Evolutionary conservation across 257 asterid genomes (phyloP).

Genomic region (Leonotis leonurus): DNA sequence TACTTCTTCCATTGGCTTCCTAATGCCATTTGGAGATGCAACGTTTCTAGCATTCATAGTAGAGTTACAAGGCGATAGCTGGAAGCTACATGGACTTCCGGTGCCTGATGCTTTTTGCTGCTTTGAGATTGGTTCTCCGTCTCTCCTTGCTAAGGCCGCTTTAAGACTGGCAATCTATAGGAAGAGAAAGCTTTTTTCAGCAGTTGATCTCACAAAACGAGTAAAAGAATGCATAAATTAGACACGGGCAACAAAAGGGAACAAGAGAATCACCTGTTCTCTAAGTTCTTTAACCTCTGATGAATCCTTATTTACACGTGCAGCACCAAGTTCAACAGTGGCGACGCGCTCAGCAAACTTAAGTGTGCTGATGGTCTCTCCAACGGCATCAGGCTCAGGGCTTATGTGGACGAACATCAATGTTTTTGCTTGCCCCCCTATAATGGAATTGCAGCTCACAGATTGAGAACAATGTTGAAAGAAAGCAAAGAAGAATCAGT

Average conservation of each 20-base stretch:
- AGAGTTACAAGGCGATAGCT: slow-evolving; percentile 35
- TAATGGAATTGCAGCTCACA: background rate
- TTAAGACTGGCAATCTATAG: slow-evolving; percentile 69
- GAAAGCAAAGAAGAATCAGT: background rate
- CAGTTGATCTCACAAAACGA: background rate
- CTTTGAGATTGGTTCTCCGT: slow-evolving; percentile 36
- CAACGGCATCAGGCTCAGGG: slow-evolving; percentile 83
- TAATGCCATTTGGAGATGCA: slow-evolving; percentile 37
- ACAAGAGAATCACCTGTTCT: slow-evolving; percentile 58
- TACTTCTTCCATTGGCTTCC: slow-evolving; percentile 91
- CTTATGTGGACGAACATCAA: too few species aligned
- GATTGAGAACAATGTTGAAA: slow-evolving; percentile 6
- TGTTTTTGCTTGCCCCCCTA: too few species aligned
- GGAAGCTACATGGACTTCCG: slow-evolving; percentile 53
- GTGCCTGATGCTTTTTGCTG: slow-evolving; percentile 42
- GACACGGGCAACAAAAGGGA: background rate
- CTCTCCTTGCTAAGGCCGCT: slow-evolving; percentile 67
- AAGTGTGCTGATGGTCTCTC: slow-evolving; percentile 92
- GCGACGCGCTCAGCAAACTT: slow-evolving; percentile 99
- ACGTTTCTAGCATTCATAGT: slow-evolving; percentile 32
- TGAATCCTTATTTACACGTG: slow-evolving; percentile 77
- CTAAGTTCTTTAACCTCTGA: slow-evolving; percentile 83
- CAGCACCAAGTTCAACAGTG: slow-evolving; percentile 98
- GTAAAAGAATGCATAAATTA: background rate
- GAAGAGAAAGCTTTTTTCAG: slow-evolving; percentile 3